Percentiles rank a stretch among this genome's conserved stretches.
phyloP scores from a whole-genome alignment of 2,329 filamentous ascomycete genomes.

The Neophaeococcomyces aloes region DNA sequence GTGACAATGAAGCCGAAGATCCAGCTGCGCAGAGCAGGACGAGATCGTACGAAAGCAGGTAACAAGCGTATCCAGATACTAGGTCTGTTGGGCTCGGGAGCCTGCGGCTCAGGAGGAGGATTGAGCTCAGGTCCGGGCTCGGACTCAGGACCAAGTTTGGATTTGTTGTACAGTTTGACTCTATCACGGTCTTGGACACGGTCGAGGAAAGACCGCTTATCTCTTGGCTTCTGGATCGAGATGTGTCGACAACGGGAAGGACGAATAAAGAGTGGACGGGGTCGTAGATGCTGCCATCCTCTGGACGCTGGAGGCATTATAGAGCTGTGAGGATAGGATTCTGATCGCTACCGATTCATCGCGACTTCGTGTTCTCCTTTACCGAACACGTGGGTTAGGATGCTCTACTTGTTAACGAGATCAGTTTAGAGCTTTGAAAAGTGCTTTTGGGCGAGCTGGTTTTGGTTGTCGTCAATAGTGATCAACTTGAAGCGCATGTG shows the following conservation, averaged over 20 bases:
- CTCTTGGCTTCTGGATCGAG: neutral
- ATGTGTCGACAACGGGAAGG: neutral
- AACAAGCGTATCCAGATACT: neutral
- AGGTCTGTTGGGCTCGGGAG: neutral
- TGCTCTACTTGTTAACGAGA: neutral
- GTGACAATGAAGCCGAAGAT: conserved; percentile 4
- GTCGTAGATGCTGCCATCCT: neutral
- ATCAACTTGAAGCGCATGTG: too few relatives aligned
- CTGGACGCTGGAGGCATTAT: conserved; percentile 1
- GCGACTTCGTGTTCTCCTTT: neutral
- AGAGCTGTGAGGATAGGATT: neutral
- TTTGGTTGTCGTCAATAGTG: too few relatives aligned
- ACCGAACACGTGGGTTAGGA: too few relatives aligned
- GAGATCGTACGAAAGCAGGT: neutral
- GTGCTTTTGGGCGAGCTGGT: too few relatives aligned
- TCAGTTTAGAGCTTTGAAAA: neutral
- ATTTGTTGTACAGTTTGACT: too few relatives aligned
- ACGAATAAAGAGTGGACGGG: neutral
- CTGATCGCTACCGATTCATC: conserved; percentile 2
- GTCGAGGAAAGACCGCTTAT: neutral
- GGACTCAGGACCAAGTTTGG: neutral
- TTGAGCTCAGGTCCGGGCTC: neutral
- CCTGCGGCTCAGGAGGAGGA: neutral
- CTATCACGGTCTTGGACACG: neutral
- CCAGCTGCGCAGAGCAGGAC: conserved; percentile 1